These are phyloP conservation scores for Tuber borchii DNA, from an alignment of 495 filamentous ascomycete genomes.

Conservation along the genomic window DNA sequence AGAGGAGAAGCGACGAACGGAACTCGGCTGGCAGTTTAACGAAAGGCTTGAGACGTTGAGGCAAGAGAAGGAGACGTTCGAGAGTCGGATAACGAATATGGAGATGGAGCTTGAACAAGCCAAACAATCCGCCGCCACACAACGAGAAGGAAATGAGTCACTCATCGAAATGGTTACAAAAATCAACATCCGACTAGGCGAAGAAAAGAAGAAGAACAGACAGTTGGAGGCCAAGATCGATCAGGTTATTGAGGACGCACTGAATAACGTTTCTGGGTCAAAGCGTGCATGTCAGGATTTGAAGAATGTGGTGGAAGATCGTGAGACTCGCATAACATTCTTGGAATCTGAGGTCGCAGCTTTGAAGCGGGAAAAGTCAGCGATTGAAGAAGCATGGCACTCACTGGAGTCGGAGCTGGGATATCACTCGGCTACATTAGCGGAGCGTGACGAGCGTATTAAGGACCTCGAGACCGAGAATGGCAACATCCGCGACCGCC, in stretches of 20 bases:
- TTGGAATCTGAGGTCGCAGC: slow-evolving; percentile 29
- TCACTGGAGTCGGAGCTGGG: slow-evolving; percentile 20
- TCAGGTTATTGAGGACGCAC: slow-evolving; percentile 35
- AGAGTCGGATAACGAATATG: slow-evolving; percentile 20
- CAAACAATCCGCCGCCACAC: slow-evolving; percentile 14
- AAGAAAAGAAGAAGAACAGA: slow-evolving; percentile 38
- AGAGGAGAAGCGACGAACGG: slow-evolving; percentile 32
- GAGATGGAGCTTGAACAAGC: slow-evolving; percentile 23
- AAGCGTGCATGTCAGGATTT: slow-evolving; percentile 34
- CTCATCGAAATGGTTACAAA: slow-evolving; percentile 35
- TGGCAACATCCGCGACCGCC: slow-evolving; percentile 6
- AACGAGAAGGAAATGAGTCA: slow-evolving; percentile 33
- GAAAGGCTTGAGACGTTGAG: slow-evolving; percentile 29
- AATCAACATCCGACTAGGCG: slow-evolving; percentile 36
- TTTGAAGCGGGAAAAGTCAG: slow-evolving; percentile 26
- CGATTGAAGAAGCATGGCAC: slow-evolving; percentile 29
- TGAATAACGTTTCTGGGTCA: slow-evolving; percentile 30
- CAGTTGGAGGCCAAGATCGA: slow-evolving; percentile 30
- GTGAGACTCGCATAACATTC: slow-evolving; percentile 18
- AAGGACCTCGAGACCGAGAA: slow-evolving; percentile 30
- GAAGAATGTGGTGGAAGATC: slow-evolving; percentile 31
- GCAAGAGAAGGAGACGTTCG: slow-evolving; percentile 22
- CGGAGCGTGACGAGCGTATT: slow-evolving; percentile 20
- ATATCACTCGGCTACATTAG: slow-evolving; percentile 11
- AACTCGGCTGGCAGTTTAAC: slow-evolving; percentile 29